Percentiles rank a stretch among this genome's conserved stretches.
Evolutionary conservation across 2,329 filamentous ascomycete species (phyloP).

Genomic region (Rhynchosporium graminicola): DNA sequence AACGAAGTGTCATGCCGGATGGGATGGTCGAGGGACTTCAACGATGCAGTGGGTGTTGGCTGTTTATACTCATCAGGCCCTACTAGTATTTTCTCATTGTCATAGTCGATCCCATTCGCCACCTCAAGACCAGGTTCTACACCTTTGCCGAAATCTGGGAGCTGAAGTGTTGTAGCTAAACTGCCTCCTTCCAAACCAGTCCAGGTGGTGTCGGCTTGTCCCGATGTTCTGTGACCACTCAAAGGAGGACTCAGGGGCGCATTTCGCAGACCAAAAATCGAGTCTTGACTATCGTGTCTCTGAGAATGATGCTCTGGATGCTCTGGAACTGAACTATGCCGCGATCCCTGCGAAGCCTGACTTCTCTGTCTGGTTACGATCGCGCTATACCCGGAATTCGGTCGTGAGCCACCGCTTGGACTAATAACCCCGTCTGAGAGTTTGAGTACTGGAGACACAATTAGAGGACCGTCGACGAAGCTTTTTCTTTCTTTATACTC

Average conservation of each 20-base stretch:
- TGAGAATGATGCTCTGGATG: constrained; percentile 26
- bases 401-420: constrained; percentile 29
- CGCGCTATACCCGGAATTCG: constrained; percentile 32
- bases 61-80: constrained; percentile 10
- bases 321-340: constrained; percentile 32
- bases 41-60: constrained; percentile 30
- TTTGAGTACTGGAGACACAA: constrained; percentile 21
- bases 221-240: constrained; percentile 27
- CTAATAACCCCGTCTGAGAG: constrained; percentile 24
- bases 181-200: constrained; percentile 18
- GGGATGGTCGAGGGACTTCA: constrained; percentile 34
- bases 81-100: constrained; percentile 24
- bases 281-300: constrained; percentile 31
- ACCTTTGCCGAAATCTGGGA: constrained; percentile 31
- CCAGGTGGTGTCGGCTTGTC: constrained; percentile 19
- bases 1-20: constrained; percentile 39
- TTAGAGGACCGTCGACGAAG: constrained; percentile 18
- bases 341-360: constrained; percentile 29
- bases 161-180: constrained; percentile 30
- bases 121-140: constrained; percentile 36
- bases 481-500: constrained; percentile 26
- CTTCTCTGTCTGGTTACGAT: constrained; percentile 35
- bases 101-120: constrained; percentile 26
- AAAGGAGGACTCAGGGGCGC: constrained; percentile 30
- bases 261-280: constrained; percentile 31